A percentile compares a stretch with the other conserved stretches of the same genome.
These are phyloP conservation scores for Penicillium sp. DNA, from an alignment of 2,329 filamentous ascomycete species.

Conservation along the genomic window DNA sequence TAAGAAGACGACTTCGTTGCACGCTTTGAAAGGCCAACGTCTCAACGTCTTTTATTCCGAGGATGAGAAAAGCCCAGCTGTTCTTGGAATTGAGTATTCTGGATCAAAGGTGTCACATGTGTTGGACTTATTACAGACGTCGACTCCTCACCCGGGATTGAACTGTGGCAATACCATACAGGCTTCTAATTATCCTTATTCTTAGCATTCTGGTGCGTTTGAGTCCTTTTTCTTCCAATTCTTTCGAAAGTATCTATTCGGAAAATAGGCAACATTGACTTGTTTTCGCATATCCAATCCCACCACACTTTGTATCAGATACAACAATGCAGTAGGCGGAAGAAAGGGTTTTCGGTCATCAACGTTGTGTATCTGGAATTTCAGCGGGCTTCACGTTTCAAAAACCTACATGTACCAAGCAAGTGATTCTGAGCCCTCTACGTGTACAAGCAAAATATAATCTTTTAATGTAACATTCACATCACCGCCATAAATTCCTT, in stretches of 20 bases:
- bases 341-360: too few species aligned
- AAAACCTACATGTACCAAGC: not conserved
- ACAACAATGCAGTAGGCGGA: too few species aligned
- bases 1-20: constrained; percentile 9
- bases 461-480: not conserved
- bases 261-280: too few species aligned
- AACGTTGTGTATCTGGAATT: too few species aligned
- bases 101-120: constrained; percentile 20
- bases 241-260: too few species aligned
- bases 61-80: constrained; percentile 10
- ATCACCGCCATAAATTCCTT: not conserved
- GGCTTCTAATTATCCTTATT: too few species aligned
- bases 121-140: constrained; percentile 16
- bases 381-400: too few species aligned
- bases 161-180: not conserved
- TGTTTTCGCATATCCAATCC: too few species aligned
- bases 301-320: too few species aligned
- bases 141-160: not conserved
- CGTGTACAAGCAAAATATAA: not conserved
- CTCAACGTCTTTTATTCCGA: constrained; percentile 22
- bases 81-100: constrained; percentile 25
- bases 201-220: too few species aligned
- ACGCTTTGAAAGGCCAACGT: constrained; percentile 2
- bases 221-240: too few species aligned
- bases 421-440: not conserved